A percentile compares a stretch with the other conserved stretches of the same genome.
These are phyloP conservation scores for Obelidium mucronatum DNA, from an alignment of 192 early-diverging fungal genomes.

Conservation along the genomic window DNA sequence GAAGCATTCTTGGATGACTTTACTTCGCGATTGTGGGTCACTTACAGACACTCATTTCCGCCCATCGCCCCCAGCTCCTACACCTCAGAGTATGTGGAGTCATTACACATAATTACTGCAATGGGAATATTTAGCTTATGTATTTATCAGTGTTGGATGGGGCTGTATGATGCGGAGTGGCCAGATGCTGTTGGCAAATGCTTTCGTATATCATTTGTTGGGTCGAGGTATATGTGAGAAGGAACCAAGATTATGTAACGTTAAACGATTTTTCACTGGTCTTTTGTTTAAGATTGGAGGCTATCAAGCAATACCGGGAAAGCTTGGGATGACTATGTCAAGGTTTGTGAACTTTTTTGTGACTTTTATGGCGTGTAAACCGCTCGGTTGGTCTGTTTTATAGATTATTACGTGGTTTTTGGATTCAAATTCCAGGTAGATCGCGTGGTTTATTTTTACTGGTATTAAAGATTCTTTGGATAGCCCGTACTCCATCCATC, in stretches of 20 bases:
- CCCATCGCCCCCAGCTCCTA: conserved; percentile 78
- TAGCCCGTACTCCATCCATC: conserved; percentile 91
- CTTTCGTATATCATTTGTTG: conserved; percentile 76
- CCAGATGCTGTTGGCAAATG: conserved; percentile 90
- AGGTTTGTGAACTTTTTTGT: too few relatives aligned
- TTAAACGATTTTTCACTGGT: neutral
- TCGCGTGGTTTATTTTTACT: neutral
- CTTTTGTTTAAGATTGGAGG: conserved; percentile 42
- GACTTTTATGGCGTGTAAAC: too few relatives aligned
- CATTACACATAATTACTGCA: neutral
- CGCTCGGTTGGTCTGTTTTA: neutral
- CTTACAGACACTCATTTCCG: conserved; percentile 88
- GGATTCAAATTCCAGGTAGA: conserved; percentile 60
- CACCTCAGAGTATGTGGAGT: conserved; percentile 70
- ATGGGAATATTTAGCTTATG: too few relatives aligned
- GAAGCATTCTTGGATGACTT: conserved; percentile 80
- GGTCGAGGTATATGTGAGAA: conserved; percentile 66
- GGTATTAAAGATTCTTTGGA: neutral
- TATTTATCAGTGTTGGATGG: conserved; percentile 58
- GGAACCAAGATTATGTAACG: neutral
- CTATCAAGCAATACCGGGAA: conserved; percentile 35
- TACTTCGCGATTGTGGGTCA: conserved; percentile 86
- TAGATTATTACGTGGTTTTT: conserved; percentile 81
- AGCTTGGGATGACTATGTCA: conserved; percentile 42
- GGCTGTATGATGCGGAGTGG: conserved; percentile 98